A percentile compares a stretch with the other conserved stretches of the same genome.
Evolutionary conservation across 768 basidiomycete species (phyloP).

Genomic region (Arthromyces matolae): DNA sequence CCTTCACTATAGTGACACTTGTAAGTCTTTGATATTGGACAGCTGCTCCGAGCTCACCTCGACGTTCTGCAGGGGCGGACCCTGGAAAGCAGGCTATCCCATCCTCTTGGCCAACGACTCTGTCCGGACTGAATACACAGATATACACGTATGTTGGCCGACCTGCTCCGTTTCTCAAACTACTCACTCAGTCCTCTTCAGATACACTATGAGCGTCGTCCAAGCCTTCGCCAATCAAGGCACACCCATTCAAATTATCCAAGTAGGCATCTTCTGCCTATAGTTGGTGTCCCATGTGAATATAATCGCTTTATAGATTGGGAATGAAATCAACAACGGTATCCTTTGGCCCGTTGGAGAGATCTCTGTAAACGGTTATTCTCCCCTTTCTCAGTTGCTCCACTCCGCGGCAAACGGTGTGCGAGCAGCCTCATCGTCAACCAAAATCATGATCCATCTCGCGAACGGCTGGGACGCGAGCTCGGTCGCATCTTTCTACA

Average conservation of each 20-base stretch:
- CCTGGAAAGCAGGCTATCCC: slow-evolving; percentile 61
- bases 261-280: slow-evolving; percentile 32
- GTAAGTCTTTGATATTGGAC: slow-evolving; percentile 27
- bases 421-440: slow-evolving; percentile 41
- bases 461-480: slow-evolving; percentile 58
- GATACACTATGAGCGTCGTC: slow-evolving; percentile 52
- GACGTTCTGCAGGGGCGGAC: slow-evolving; percentile 49
- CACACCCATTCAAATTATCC: slow-evolving; percentile 48
- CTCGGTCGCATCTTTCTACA: slow-evolving; percentile 45
- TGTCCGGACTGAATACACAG: slow-evolving; percentile 51
- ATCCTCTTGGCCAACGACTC: slow-evolving; percentile 47
- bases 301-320: slow-evolving; percentile 38
- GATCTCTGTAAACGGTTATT: slow-evolving; percentile 50
- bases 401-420: slow-evolving; percentile 59
- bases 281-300: no score
- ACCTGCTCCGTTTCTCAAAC: neutral
- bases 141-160: slow-evolving; percentile 44
- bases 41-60: neutral
- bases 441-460: slow-evolving; percentile 54
- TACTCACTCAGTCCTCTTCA: slow-evolving; percentile 15
- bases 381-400: slow-evolving; percentile 52
- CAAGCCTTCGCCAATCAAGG: slow-evolving; percentile 50
- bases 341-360: slow-evolving; percentile 58
- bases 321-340: slow-evolving; percentile 66
- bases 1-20: slow-evolving; percentile 63